Evolutionary conservation across 169 alveolate species (phyloP).

Genomic region (Plasmodium fragile): DNA sequence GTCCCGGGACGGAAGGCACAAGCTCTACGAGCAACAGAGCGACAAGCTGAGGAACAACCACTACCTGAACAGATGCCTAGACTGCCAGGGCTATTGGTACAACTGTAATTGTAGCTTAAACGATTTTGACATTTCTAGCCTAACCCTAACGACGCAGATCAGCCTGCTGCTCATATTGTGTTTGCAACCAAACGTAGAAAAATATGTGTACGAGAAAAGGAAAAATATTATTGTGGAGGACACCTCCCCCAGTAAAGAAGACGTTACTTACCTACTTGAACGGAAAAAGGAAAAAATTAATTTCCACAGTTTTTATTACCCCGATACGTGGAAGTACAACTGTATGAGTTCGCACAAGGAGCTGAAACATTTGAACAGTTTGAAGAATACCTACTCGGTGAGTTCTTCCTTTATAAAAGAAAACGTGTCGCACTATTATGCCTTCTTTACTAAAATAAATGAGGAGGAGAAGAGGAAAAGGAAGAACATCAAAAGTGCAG

Average conservation of each 20-base stretch:
- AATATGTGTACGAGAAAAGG: slow-evolving; percentile 61
- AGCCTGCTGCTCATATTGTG: slow-evolving; percentile 63
- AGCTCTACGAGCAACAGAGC: slow-evolving; percentile 19
- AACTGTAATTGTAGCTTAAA: slow-evolving; percentile 53
- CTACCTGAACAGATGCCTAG: slow-evolving; percentile 24
- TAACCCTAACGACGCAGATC: slow-evolving; percentile 59
- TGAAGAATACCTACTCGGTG: slow-evolving; percentile 39
- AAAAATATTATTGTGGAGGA: slow-evolving; percentile 7
- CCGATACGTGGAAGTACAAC: slow-evolving; percentile 64
- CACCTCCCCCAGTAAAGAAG: slow-evolving; percentile 11
- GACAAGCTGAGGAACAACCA: not conserved
- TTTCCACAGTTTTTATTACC: slow-evolving; percentile 29
- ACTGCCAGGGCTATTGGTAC: slow-evolving; percentile 69
- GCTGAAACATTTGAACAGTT: slow-evolving; percentile 21
- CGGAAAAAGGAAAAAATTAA: slow-evolving; percentile 28
- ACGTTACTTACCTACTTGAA: slow-evolving; percentile 17
- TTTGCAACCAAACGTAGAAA: slow-evolving; percentile 69
- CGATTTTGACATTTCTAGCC: slow-evolving; percentile 21
- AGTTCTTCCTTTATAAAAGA: slow-evolving; percentile 33
- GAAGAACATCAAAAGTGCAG: not conserved
- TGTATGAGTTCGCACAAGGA: slow-evolving; percentile 73
- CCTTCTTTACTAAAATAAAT: slow-evolving; percentile 33
- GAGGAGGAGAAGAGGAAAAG: slow-evolving; percentile 42
- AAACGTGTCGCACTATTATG: slow-evolving; percentile 57
- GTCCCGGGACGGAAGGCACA: not conserved